A percentile compares a stretch with the other conserved stretches of the same genome.
Conservation (phyloP, 2,329 filamentous ascomycete species). For the Lachnellula subtilissima region DNA sequence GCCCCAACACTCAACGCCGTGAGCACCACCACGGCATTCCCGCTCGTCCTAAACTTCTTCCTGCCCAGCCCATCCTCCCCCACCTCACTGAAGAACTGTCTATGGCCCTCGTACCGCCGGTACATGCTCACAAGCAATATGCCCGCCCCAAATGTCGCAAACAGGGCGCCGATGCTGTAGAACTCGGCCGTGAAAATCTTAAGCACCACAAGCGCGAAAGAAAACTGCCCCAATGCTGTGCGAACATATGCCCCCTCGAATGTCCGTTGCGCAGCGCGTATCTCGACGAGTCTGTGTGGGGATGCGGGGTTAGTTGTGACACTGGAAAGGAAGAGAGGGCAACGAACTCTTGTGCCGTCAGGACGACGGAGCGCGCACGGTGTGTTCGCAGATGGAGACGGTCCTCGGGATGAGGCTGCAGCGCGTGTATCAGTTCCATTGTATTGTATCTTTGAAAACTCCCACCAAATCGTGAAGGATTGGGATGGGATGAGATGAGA, state of each 20-base stretch:
- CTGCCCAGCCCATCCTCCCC: conserved; percentile 37
- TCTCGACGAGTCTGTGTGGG: conserved; percentile 66
- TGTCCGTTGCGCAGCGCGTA: conserved; percentile 89
- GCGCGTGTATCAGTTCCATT: conserved; percentile 16
- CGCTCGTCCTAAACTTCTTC: conserved; percentile 59
- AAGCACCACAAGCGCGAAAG: conserved; percentile 87
- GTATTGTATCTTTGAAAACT: background rate
- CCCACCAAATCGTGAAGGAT: background rate
- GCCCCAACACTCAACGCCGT: conserved; percentile 52
- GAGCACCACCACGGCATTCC: conserved; percentile 56
- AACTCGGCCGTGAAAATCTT: conserved; percentile 97
- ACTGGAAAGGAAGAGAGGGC: background rate
- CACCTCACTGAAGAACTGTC: conserved; percentile 74
- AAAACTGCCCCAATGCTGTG: conserved; percentile 91
- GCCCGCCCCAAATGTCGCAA: conserved; percentile 84
- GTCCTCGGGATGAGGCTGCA: conserved; percentile 62
- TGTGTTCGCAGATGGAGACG: conserved; percentile 76
- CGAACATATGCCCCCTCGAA: conserved; percentile 97
- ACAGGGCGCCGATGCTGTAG: conserved; percentile 93
- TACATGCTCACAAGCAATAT: conserved; percentile 80
- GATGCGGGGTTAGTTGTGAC: conserved; percentile 1
- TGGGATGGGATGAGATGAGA: background rate
- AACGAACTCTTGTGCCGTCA: conserved; percentile 65
- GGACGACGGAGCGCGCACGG: conserved; percentile 74
- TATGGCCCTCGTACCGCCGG: conserved; percentile 84